A percentile compares a stretch with the other conserved stretches of the same genome.
phyloP scores from a whole-genome alignment of 2,329 filamentous ascomycete genomes.

The Xylariaceae sp. region DNA sequence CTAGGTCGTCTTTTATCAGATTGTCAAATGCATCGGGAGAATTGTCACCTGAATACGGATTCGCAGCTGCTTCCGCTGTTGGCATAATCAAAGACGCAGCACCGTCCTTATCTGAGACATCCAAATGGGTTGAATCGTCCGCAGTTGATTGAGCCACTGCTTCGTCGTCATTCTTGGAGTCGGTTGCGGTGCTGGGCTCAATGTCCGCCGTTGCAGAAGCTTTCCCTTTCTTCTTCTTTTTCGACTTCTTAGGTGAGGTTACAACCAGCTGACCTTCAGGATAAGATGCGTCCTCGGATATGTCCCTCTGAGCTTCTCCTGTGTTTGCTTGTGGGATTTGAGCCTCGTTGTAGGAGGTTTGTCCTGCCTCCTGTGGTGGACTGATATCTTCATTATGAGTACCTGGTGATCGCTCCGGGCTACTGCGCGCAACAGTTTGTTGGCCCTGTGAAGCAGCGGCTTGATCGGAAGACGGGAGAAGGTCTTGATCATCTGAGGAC shows the following conservation, averaged over 20 bases:
- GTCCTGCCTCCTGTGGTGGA: not conserved
- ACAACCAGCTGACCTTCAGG: constrained; percentile 8
- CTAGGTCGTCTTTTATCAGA: too few species aligned
- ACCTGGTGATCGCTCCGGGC: not conserved
- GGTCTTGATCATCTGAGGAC: constrained; percentile 10
- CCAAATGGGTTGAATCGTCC: not conserved
- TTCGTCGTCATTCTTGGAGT: not conserved
- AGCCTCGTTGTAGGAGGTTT: not conserved
- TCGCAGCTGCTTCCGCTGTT: too few species aligned
- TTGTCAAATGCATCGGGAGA: too few species aligned
- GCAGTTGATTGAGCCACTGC: not conserved
- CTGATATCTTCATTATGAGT: not conserved
- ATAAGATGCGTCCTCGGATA: constrained; percentile 2
- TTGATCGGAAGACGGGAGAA: not conserved
- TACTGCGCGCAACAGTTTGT: not conserved
- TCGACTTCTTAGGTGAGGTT: constrained; percentile 11
- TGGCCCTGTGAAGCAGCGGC: constrained; percentile 1
- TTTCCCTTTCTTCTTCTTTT: constrained; percentile 16
- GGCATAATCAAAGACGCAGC: too few species aligned
- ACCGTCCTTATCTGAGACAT: too few species aligned
- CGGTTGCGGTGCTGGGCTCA: not conserved
- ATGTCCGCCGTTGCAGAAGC: not conserved
- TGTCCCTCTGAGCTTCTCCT: constrained; percentile 6
- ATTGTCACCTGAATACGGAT: too few species aligned
- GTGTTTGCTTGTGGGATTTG: not conserved